phyloP scores from a whole-genome alignment of 2,329 filamentous ascomycete genomes.

The Paecilomyces sp. region DNA sequence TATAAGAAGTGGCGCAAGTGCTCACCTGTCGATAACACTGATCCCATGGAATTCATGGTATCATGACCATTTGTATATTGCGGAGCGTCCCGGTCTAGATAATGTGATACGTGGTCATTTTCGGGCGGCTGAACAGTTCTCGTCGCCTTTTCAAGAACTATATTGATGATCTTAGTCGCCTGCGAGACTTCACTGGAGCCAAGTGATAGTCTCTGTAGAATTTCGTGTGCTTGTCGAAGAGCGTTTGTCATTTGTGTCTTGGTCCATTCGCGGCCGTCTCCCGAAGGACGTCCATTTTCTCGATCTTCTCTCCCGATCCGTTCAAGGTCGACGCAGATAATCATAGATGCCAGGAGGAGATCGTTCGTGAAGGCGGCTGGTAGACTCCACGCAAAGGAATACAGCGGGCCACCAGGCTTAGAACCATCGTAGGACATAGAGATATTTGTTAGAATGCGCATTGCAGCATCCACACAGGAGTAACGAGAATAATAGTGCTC shows the following conservation, averaged over 20 bases:
- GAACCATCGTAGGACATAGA: conserved; percentile 3
- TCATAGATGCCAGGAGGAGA: conserved; percentile 3
- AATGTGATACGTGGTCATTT: background rate
- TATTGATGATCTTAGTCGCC: conserved; percentile 1
- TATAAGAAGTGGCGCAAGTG: background rate
- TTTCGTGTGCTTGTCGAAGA: conserved; percentile 1
- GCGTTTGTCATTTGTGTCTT: background rate
- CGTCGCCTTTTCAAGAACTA: conserved; percentile 3
- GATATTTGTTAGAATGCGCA: conserved; percentile 3
- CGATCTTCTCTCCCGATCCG: background rate
- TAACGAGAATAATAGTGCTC: conserved; percentile 4
- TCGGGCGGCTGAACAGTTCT: background rate
- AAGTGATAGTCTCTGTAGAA: conserved; percentile 1
- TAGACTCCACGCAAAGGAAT: conserved; percentile 3
- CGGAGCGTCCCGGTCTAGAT: background rate
- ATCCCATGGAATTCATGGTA: background rate
- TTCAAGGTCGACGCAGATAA: conserved; percentile 5
- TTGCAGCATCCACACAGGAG: conserved; percentile 3
- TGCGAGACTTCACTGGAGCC: conserved; percentile 2
- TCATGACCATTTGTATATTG: background rate
- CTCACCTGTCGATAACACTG: background rate
- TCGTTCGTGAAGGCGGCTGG: conserved; percentile 2
- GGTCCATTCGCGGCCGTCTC: background rate
- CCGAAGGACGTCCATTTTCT: background rate
- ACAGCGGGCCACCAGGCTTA: conserved; percentile 3